Conservation (phyloP, 306 rosid species). For the Sphenostylis stenocarpa region DNA sequence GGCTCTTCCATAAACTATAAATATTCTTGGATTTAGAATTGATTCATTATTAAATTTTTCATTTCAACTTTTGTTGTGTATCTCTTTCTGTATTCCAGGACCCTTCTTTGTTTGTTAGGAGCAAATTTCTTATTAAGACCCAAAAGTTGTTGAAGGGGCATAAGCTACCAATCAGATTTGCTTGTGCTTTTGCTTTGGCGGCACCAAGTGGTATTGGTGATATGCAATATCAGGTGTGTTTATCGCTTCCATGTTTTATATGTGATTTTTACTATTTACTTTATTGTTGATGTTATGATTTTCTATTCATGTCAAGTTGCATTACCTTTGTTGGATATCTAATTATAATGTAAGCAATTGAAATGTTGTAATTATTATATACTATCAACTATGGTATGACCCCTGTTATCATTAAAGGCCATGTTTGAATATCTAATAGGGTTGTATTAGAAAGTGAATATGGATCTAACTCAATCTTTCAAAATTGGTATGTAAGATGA, state of each 20-base stretch:
- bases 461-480: no score
- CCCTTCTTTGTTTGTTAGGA: conserved; percentile 54
- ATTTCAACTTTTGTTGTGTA: conserved; percentile 12
- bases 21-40: conserved; percentile 8
- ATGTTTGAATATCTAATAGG: neutral
- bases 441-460: no score
- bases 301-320: neutral
- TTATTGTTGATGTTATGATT: neutral
- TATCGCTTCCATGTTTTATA: neutral
- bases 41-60: neutral
- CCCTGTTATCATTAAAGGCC: neutral
- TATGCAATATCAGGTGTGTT: conserved; percentile 62
- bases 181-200: conserved; percentile 81
- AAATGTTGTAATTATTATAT: neutral
- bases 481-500: no score
- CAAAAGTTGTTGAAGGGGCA: conserved; percentile 72
- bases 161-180: conserved; percentile 78
- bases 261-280: neutral
- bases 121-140: conserved; percentile 62
- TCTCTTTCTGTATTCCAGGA: conserved; percentile 58
- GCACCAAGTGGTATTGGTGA: conserved; percentile 52
- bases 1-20: neutral
- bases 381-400: neutral
- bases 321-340: neutral
- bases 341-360: neutral